Conservation (phyloP, 805 yeast species). For the Lipomyces japonicus region DNA sequence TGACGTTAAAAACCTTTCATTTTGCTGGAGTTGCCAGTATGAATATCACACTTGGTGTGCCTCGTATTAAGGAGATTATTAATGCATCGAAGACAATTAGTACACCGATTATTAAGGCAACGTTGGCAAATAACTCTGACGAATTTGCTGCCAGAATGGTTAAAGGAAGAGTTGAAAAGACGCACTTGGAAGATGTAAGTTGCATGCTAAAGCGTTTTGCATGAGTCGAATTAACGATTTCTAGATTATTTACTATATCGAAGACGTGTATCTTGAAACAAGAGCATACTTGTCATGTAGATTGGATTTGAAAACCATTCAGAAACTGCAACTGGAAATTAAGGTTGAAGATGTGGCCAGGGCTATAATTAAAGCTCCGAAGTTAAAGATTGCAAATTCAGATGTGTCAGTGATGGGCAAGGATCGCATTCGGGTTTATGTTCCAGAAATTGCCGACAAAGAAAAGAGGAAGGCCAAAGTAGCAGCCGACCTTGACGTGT, state of each 20-base stretch:
- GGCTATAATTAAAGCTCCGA: conserved; percentile 81
- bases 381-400: conserved; percentile 70
- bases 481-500: conserved; percentile 48
- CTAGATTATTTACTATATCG: conserved; percentile 72
- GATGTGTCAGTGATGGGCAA: conserved; percentile 68
- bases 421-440: conserved; percentile 47
- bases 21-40: conserved; percentile 99
- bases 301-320: conserved; percentile 79
- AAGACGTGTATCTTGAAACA: conserved; percentile 84
- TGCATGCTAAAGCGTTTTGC: background rate
- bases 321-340: conserved; percentile 82
- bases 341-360: conserved; percentile 78
- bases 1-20: conserved; percentile 95
- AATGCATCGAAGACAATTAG: conserved; percentile 94
- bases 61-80: conserved; percentile 97
- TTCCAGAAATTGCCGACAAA: conserved; percentile 23
- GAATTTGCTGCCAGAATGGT: conserved; percentile 98
- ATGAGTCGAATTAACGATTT: background rate
- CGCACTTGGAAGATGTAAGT: conserved; percentile 62
- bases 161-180: conserved; percentile 94
- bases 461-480: conserved; percentile 31
- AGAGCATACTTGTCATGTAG: conserved; percentile 75
- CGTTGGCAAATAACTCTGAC: conserved; percentile 71
- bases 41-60: conserved; percentile 98
- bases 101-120: conserved; percentile 94